Evolutionary conservation across 139 green algal species (phyloP).

Genomic region (Spirogloea muscicola): DNA sequence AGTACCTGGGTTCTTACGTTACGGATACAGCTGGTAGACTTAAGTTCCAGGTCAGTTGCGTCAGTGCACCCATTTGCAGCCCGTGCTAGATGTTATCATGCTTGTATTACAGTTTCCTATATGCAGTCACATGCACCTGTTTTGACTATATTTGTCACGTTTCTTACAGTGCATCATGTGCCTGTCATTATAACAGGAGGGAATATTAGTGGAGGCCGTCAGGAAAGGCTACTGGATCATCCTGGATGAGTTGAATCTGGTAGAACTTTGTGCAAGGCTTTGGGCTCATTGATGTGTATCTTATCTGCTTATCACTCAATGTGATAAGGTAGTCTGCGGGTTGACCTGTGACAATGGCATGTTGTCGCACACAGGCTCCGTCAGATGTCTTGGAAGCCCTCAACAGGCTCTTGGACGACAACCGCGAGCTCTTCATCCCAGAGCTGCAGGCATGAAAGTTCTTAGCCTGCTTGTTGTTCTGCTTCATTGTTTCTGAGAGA

Average conservation of each 20-base stretch:
- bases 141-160: too few species aligned
- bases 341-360: neutral
- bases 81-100: too few species aligned
- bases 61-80: too few species aligned
- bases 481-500: too few species aligned
- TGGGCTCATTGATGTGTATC: neutral
- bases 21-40: constrained; percentile 56
- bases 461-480: too few species aligned
- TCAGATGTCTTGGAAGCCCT: constrained; percentile 85
- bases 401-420: constrained; percentile 98
- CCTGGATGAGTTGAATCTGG: constrained; percentile 98
- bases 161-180: neutral
- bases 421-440: constrained; percentile 95
- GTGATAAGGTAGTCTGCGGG: neutral
- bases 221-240: constrained; percentile 90
- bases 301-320: neutral
- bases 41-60: constrained; percentile 44
- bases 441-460: constrained; percentile 86
- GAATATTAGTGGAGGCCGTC: constrained; percentile 85
- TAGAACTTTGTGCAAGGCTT: constrained; percentile 3
- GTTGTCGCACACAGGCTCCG: constrained; percentile 36
- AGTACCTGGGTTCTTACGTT: constrained; percentile 94
- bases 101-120: too few species aligned
- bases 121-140: neutral
- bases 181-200: constrained; percentile 75